A percentile compares a stretch with the other conserved stretches of the same genome.
Conservation (phyloP, 2,329 filamentous ascomycete genomes). For the Trichoderma breve region DNA sequence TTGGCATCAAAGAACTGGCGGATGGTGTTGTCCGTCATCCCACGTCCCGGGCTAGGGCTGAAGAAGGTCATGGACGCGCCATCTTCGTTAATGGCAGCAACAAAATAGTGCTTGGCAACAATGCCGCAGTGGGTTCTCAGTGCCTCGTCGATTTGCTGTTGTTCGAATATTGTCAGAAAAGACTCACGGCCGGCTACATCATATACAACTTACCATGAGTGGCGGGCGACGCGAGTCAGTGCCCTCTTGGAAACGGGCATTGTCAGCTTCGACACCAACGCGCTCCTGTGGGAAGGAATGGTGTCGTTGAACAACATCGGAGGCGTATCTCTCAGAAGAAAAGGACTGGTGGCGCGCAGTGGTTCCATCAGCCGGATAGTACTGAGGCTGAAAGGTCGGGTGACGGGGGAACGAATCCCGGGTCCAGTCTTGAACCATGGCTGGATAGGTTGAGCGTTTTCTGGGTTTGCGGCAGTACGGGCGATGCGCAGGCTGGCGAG, state of each 20-base stretch:
- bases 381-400: conserved; percentile 29
- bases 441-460: background rate
- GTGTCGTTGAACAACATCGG: conserved; percentile 31
- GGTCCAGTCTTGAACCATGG: conserved; percentile 43
- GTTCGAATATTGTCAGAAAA: background rate
- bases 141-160: conserved; percentile 50
- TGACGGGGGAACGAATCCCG: conserved; percentile 41
- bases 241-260: conserved; percentile 36
- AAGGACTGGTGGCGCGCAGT: conserved; percentile 33
- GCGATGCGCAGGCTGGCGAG: background rate
- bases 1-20: conserved; percentile 47
- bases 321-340: conserved; percentile 31
- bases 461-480: background rate
- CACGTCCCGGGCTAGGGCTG: conserved; percentile 44
- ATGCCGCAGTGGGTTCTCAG: conserved; percentile 53
- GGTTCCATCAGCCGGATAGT: conserved; percentile 22
- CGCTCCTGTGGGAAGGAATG: conserved; percentile 33
- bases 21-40: conserved; percentile 39
- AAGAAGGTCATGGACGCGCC: conserved; percentile 46
- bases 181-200: background rate
- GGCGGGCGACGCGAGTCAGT: conserved; percentile 38
- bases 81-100: conserved; percentile 50
- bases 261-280: conserved; percentile 33
- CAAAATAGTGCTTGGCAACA: conserved; percentile 50
- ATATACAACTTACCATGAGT: conserved; percentile 37